phyloP scores from a whole-genome alignment of 805 yeast genomes.

The Starmera dryadoides region DNA sequence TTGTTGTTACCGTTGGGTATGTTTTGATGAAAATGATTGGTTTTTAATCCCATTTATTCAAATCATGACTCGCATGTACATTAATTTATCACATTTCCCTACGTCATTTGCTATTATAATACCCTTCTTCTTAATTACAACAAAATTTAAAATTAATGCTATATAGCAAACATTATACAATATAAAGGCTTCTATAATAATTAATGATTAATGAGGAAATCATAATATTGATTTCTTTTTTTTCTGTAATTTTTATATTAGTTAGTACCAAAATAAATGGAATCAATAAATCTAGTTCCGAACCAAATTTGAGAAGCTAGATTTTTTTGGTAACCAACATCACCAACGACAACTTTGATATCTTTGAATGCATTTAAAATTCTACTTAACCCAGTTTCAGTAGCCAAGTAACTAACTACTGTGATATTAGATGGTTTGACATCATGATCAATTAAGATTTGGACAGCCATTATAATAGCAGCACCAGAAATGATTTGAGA shows the following conservation, averaged over 20 bases:
- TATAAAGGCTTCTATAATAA: too few species aligned
- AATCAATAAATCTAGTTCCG: slow-evolving; percentile 63
- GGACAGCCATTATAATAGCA: slow-evolving; percentile 90
- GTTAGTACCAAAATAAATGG: slow-evolving; percentile 67
- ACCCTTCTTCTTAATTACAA: too few species aligned
- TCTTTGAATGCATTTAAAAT: slow-evolving; percentile 59
- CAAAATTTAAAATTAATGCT: too few species aligned
- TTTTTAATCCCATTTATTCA: too few species aligned
- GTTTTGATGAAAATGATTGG: slow-evolving; percentile 55
- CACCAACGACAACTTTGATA: slow-evolving; percentile 64
- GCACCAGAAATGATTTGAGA: slow-evolving; percentile 91
- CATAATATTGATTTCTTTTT: too few species aligned
- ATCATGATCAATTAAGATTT: slow-evolving; percentile 77
- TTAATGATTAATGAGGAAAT: too few species aligned
- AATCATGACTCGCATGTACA: too few species aligned
- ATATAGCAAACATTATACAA: too few species aligned
- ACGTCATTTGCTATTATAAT: too few species aligned
- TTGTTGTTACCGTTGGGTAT: slow-evolving; percentile 76
- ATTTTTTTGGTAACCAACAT: slow-evolving; percentile 42
- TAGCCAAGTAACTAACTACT: slow-evolving; percentile 64
- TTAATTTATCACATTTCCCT: too few species aligned
- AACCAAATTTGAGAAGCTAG: slow-evolving; percentile 52
- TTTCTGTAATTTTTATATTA: background rate
- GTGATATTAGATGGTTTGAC: slow-evolving; percentile 55
- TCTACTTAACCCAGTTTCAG: slow-evolving; percentile 71